These are phyloP conservation scores for Tolypocladium tropicale DNA, from an alignment of 2,329 filamentous ascomycete species.

Conservation along the genomic window DNA sequence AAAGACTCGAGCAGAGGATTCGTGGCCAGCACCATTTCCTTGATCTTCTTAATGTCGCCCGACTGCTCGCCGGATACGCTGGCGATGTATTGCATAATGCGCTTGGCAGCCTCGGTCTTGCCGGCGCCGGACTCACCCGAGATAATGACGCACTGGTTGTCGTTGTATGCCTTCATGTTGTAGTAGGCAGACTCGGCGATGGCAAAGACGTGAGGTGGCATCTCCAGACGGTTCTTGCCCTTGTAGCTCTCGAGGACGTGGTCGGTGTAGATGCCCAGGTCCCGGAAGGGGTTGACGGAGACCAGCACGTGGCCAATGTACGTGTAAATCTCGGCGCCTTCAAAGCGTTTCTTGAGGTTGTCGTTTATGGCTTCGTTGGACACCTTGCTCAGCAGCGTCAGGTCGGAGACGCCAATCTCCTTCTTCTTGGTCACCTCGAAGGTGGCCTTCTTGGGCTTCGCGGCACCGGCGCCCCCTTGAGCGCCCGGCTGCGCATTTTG, in stretches of 20 bases:
- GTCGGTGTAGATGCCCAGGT: slow-evolving; percentile 97
- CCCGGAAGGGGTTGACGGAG: slow-evolving; percentile 95
- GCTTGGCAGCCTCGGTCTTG: slow-evolving; percentile 97
- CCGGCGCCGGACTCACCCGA: slow-evolving; percentile 96
- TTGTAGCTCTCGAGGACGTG: slow-evolving; percentile 86
- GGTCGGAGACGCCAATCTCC: slow-evolving; percentile 95
- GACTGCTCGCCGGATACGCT: slow-evolving; percentile 82
- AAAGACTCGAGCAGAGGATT: slow-evolving; percentile 96
- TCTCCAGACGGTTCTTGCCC: slow-evolving; percentile 93
- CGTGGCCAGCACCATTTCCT: slow-evolving; percentile 98
- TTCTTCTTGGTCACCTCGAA: slow-evolving; percentile 98
- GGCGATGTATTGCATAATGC: slow-evolving; percentile 99
- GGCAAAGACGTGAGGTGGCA: slow-evolving; percentile 92
- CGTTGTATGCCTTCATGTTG: slow-evolving; percentile 99
- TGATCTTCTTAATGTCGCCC: slow-evolving; percentile 88
- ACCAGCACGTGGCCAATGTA: slow-evolving; percentile 99
- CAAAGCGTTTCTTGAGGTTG: slow-evolving; percentile 95
- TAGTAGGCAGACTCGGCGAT: slow-evolving; percentile 96
- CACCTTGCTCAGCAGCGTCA: slow-evolving; percentile 96
- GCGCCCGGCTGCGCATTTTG: slow-evolving; percentile 26
- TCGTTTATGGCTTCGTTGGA: slow-evolving; percentile 99
- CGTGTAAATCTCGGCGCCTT: slow-evolving; percentile 96
- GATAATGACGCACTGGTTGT: slow-evolving; percentile 99
- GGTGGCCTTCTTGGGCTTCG: slow-evolving; percentile 86
- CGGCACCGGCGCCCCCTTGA: slow-evolving; percentile 21